Evolutionary conservation across 768 basidiomycete species (phyloP).

Genomic region (Nidula microcarpa): DNA sequence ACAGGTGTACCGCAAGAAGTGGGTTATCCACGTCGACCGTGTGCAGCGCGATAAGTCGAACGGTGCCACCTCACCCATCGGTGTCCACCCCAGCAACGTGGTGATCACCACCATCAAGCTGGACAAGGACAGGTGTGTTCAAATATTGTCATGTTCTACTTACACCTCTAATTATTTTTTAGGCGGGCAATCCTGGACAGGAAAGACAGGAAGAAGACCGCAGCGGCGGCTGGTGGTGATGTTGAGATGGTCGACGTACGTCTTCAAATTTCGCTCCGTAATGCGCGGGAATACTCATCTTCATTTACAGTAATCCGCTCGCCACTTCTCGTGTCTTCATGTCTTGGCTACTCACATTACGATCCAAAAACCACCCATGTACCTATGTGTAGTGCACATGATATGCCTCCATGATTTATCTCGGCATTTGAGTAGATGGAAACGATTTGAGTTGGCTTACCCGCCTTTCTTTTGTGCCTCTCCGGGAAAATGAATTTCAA

Average conservation of each 20-base stretch:
- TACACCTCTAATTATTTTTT: conserved; percentile 3
- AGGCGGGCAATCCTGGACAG: conserved; percentile 86
- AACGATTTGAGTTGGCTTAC: too few relatives aligned
- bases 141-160: neutral
- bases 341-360: conserved; percentile 20
- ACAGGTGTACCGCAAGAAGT: conserved; percentile 98
- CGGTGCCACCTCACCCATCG: conserved; percentile 90
- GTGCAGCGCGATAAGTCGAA: conserved; percentile 97
- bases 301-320: conserved; percentile 30
- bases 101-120: conserved; percentile 91
- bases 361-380: conserved; percentile 59
- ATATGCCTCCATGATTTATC: conserved; percentile 46
- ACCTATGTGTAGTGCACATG: conserved; percentile 57
- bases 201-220: conserved; percentile 73
- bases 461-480: too few relatives aligned
- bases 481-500: too few relatives aligned
- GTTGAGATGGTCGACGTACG: conserved; percentile 81
- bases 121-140: conserved; percentile 77
- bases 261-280: conserved; percentile 9
- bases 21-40: conserved; percentile 98
- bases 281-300: conserved; percentile 1
- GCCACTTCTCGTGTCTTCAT: conserved; percentile 14
- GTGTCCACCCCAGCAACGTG: conserved; percentile 95
- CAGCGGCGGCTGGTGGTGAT: conserved; percentile 43
- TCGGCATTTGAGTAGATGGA: too few relatives aligned